Conservation (phyloP, 2,329 filamentous ascomycete genomes). For the Fusarium acutatum region DNA sequence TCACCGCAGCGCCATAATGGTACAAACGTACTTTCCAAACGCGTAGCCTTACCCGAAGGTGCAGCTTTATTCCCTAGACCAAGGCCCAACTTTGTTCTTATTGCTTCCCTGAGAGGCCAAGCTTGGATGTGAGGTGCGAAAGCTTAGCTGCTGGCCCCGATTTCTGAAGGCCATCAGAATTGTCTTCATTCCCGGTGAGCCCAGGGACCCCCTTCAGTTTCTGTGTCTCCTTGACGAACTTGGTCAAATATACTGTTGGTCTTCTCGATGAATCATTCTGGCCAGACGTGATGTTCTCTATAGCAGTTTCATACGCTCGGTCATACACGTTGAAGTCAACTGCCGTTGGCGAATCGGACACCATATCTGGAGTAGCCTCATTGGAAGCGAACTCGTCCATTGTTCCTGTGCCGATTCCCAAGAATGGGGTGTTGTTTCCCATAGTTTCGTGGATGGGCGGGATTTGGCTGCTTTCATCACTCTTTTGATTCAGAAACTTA, state of each 20-base stretch:
- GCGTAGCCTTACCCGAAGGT: background rate
- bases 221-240: conserved; percentile 56
- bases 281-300: conserved; percentile 72
- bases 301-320: conserved; percentile 78
- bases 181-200: conserved; percentile 42
- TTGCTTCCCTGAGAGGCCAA: conserved; percentile 29
- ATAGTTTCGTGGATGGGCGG: conserved; percentile 66
- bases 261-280: conserved; percentile 48
- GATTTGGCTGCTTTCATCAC: conserved; percentile 55
- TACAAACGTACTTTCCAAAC: background rate
- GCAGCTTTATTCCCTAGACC: background rate
- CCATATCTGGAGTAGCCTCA: conserved; percentile 56
- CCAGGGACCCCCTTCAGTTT: conserved; percentile 49
- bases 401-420: conserved; percentile 79
- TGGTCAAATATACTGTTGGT: conserved; percentile 59
- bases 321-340: conserved; percentile 92
- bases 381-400: conserved; percentile 55
- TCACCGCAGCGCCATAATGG: conserved; percentile 3
- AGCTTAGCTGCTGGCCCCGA: conserved; percentile 28
- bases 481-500: conserved; percentile 47
- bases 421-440: conserved; percentile 69
- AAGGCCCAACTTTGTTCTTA: background rate
- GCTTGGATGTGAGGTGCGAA: conserved; percentile 33
- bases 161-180: conserved; percentile 3
- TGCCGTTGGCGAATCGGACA: conserved; percentile 85